Evolutionary conservation across 345 rosid genomes (phyloP), one percentile per base, ranked within the genome.

Genomic region (Syzygium grande): DNA sequence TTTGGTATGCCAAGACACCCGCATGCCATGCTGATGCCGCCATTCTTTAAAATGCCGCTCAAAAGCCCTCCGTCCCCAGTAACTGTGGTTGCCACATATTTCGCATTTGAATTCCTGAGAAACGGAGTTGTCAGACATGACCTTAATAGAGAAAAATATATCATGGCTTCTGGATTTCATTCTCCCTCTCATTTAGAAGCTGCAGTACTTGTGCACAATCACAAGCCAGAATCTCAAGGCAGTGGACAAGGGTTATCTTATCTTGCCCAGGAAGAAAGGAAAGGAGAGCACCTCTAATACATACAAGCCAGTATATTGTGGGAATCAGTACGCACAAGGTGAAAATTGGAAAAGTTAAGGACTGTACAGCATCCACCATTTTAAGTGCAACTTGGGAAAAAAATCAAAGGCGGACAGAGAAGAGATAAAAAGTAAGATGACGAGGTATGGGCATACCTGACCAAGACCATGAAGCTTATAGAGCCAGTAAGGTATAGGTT

Each of bases 1-100:
- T 98, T 98, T 58, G 99, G 99, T 87, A 98, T 98, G 88, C 98
- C 99, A 84, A 97, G 93, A 90, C 99, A 98, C 52, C 52, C 98
- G 99, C 99, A 98, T 98, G 79, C 99, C 99, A 89, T 98, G 99
- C 88, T 98, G 99, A 93, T 98, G 99, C 29, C 97, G 94, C 95
- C 95, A 94, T 92, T 98, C 99, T 94, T 98, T 97, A 90, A 98
- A 98, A 91, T 98, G 99, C 88, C 98, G 92, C 95, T 98, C 99
- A 73, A 93, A 98, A 85, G 98, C 99, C 88, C 99, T 93, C 52
- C 99, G 95, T 9, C 99, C 99, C 99, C 99, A 97, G 86, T 96
- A 98, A 92, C 98, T 96, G 88, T 93, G 94, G 92, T 97, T 94
- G 80, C 99, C 98, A 59, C 99, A 98, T 90, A 97, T 98, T 92